Percentiles rank a stretch among this genome's conserved stretches.
phyloP scores from a whole-genome alignment of 768 basidiomycete genomes.

The Lentinula detonsa region DNA sequence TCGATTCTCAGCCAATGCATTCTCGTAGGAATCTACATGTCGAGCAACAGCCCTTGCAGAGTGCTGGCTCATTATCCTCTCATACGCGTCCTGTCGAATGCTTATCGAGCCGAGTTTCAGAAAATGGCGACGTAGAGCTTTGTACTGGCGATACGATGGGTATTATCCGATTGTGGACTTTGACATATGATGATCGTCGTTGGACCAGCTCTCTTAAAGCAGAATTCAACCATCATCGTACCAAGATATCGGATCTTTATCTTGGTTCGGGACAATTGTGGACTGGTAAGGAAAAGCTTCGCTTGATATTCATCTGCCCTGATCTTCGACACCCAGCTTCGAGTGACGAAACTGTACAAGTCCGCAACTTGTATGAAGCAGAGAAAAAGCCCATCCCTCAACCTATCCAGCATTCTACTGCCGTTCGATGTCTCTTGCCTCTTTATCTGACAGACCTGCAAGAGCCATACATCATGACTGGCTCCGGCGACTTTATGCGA shows the following conservation, averaged over 20 bases:
- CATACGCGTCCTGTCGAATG: conserved; percentile 89
- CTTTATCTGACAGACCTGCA: conserved; percentile 55
- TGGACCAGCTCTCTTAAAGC: conserved; percentile 47
- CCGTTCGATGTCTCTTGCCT: conserved; percentile 72
- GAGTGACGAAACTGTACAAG: conserved; percentile 77
- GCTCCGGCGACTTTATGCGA: conserved; percentile 77
- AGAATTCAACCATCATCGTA: conserved; percentile 72
- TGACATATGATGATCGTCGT: conserved; percentile 41
- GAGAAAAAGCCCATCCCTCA: conserved; percentile 31
- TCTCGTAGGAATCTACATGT: conserved; percentile 53
- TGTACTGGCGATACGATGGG: conserved; percentile 95
- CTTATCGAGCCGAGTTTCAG: conserved; percentile 48
- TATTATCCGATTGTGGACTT: conserved; percentile 73
- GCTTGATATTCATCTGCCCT: background rate
- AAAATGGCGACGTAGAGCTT: conserved; percentile 44
- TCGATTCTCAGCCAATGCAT: background rate
- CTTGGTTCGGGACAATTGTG: conserved; percentile 73
- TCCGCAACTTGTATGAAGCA: conserved; percentile 30
- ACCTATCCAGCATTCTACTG: conserved; percentile 52
- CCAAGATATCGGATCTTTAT: conserved; percentile 70
- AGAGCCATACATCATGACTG: conserved; percentile 76
- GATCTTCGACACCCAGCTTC: conserved; percentile 52
- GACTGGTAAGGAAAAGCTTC: conserved; percentile 55
- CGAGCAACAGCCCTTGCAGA: conserved; percentile 32
- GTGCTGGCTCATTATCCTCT: conserved; percentile 66